Base-by-base conservation (phyloP, 2,329 filamentous ascomycete species). In the Colletotrichum nymphaeae region DNA sequence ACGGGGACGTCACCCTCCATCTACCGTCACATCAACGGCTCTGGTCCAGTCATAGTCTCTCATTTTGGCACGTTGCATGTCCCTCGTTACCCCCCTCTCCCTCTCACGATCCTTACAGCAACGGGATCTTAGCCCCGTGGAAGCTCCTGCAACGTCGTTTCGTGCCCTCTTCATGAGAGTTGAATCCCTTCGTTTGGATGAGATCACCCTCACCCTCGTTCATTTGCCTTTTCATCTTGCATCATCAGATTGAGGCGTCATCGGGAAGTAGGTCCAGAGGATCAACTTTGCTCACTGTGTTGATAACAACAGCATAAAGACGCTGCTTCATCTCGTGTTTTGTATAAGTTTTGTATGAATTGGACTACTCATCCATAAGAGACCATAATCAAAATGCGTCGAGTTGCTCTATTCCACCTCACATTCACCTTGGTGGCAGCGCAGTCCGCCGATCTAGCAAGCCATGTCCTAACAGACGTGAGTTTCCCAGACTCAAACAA, bases 381-480 rank as follows among this genome's bases (percentile, higher is more conserved):
- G 16, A 28, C 9, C 11, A 9, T 22, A 9, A 28, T 26, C 37
- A 64, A 56, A 24, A 70, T 72, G 67, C 59, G 52, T 14, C 56
- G 58, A 28, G 5, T 26, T 9, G 35, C 37, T 35, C 59, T 75
- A 28, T 26, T 71, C 24, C 68, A 62, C n/a, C 42, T 72, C n/a
- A 55, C 69, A 19, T 63, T n/a, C 22, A 55, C 65, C 57, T 62
- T 63, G 16, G 42, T 49, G 4, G 58, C 62, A 32, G 65, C 56
- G 5, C 68, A 74, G 49, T 59, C 64, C n/a, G 74, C 55, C 6
- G 80, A 82, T 63, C 70, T 83, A 32, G 75, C 82, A 28, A 75
- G 73, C 57, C 83, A 83, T 77, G 83, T 81, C 4, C 75, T 81
- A 37, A 83, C 83, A 24, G 76, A 79, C 76, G 81, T 82, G 76